Base-by-base conservation (phyloP, 805 yeast genomes). In the Saccharomycopsis sp. region DNA sequence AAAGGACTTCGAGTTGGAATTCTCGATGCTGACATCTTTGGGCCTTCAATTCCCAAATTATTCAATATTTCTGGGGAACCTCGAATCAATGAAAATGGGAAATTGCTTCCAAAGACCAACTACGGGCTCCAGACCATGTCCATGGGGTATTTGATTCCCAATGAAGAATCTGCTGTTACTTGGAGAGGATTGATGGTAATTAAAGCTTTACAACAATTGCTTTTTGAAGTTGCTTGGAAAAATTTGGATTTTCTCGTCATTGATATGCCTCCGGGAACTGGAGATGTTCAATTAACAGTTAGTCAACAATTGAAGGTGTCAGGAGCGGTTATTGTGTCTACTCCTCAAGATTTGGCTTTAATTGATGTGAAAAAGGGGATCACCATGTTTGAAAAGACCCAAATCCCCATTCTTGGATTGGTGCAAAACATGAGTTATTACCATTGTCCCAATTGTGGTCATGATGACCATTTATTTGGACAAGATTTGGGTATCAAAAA, bases 181-280 rank as follows among this genome's bases (percentile, higher is more conserved):
- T 85, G 95, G 95, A 64, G 95, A 40, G 95, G 95, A 0, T 59
- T 84, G 31, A 75, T 85, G 76, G 88, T 85, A 17, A 85, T 81
- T 74, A 85, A 85, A 56, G 95, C 94, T 0, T 56, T 85, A 19
- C 86, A 85, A 50, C 95, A 85, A 52, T 64, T 85, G n/a, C 54
- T 85, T 8, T 85, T 79, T 51, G 94, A 85, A 40, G 94, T 85
- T 1, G 71, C 76, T 34, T 85, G 95, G 95, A 63, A 65, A 21
- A 53, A 57, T 4, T 54, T 84, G 33, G 94, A 85, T 53, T 67
- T 76, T 18, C 61, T 85, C 36, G 79, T 85, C 1, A 63, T 85
- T 9, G 95, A 85, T 51, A 71, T 85, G 82, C 95, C 95, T 0
- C 95, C 95, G 1, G 95, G 95, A 2, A 85, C 95, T 0, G 95